phyloP scores from a whole-genome alignment of 2,329 filamentous ascomycete species.

The Zarea fungicola region DNA sequence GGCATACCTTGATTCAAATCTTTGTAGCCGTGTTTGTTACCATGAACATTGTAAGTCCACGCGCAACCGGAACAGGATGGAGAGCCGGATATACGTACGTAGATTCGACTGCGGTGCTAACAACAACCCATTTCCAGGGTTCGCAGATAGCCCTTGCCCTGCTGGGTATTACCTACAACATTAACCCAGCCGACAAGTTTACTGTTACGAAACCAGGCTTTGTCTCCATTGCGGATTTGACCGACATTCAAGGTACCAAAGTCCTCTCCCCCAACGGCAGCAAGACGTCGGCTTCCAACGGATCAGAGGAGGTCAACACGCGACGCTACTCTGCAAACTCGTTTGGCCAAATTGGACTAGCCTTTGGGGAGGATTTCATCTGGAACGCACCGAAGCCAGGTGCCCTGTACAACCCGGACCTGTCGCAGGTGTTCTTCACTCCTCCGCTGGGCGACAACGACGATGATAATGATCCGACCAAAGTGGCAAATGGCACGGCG shows the following conservation, averaged over 20 bases:
- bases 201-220: constrained; percentile 29
- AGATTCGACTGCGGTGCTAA: too few relatives aligned
- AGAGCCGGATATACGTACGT: too few relatives aligned
- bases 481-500: background rate
- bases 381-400: constrained; percentile 24
- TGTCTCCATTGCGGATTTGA: constrained; percentile 33
- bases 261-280: constrained; percentile 36
- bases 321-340: constrained; percentile 11
- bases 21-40: constrained; percentile 20
- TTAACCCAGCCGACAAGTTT: constrained; percentile 30
- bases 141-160: constrained; percentile 39
- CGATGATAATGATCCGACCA: background rate
- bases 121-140: constrained; percentile 26
- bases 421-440: constrained; percentile 29
- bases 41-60: constrained; percentile 20
- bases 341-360: constrained; percentile 34
- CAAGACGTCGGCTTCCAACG: constrained; percentile 25
- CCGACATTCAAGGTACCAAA: constrained; percentile 27
- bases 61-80: too few relatives aligned
- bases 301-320: constrained; percentile 14
- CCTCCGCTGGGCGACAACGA: background rate
- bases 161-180: constrained; percentile 37
- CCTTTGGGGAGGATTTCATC: constrained; percentile 19
- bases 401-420: constrained; percentile 25
- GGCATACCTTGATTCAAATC: constrained; percentile 14